Percentiles rank a stretch among this genome's conserved stretches.
Evolutionary conservation across 2,329 filamentous ascomycete species (phyloP).

Genomic region (Fusarium sacchari): DNA sequence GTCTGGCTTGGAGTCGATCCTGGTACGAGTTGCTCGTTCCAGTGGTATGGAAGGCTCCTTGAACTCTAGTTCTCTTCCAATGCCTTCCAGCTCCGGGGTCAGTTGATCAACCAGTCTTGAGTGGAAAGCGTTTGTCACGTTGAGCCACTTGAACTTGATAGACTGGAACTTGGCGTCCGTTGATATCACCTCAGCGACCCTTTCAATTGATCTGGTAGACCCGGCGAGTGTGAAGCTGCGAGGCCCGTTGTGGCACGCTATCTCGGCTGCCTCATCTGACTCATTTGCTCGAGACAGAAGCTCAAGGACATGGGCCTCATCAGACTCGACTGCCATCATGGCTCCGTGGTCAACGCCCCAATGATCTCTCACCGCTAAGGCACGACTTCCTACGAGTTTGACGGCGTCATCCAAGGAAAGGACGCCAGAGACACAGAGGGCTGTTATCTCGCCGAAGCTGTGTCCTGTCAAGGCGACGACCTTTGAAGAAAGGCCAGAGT

Average conservation of each 20-base stretch:
- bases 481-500: background rate
- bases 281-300: background rate
- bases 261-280: background rate
- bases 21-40: background rate
- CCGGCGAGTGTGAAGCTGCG: constrained; percentile 10
- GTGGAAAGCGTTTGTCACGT: constrained; percentile 60
- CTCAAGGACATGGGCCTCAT: background rate
- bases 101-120: constrained; percentile 53
- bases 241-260: constrained; percentile 11
- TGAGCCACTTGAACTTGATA: constrained; percentile 51
- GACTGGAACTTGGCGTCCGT: background rate
- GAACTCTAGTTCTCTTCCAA: background rate
- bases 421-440: constrained; percentile 49
- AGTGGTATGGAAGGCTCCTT: background rate
- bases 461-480: background rate
- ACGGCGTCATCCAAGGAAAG: constrained; percentile 48
- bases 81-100: background rate
- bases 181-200: constrained; percentile 14
- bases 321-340: constrained; percentile 15
- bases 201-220: background rate
- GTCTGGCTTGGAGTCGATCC: background rate
- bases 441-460: constrained; percentile 47
- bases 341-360: constrained; percentile 2
- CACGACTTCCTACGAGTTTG: background rate
- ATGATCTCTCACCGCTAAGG: background rate